Percentiles rank a stretch among this genome's conserved stretches.
These are phyloP conservation scores for Mycena latifolia DNA, from an alignment of 768 basidiomycete genomes.

Conservation along the genomic window DNA sequence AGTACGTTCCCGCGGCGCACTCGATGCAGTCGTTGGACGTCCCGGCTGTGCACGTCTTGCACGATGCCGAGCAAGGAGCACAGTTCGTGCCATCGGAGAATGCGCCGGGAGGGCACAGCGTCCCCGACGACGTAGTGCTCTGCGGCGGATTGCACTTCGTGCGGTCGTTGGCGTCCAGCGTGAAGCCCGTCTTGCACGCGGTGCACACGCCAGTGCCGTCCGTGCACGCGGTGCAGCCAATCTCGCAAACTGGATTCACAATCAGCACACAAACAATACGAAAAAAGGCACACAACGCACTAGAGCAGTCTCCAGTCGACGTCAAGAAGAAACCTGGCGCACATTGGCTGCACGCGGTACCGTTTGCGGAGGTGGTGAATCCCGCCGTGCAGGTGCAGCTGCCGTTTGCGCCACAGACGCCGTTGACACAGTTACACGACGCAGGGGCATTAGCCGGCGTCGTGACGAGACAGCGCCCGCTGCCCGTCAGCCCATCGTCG, in stretches of 20 bases:
- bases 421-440: conserved; percentile 85
- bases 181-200: conserved; percentile 76
- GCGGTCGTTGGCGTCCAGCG: conserved; percentile 69
- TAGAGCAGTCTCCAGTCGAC: conserved; percentile 69
- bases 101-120: conserved; percentile 72
- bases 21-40: conserved; percentile 77
- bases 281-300: conserved; percentile 47
- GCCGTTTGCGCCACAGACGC: conserved; percentile 75
- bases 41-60: conserved; percentile 75
- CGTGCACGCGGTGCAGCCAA: conserved; percentile 75
- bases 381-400: conserved; percentile 74
- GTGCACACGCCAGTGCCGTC: conserved; percentile 76
- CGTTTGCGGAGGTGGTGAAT: conserved; percentile 70
- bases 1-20: conserved; percentile 72
- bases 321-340: conserved; percentile 73
- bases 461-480: conserved; percentile 73
- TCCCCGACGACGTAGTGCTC: conserved; percentile 64
- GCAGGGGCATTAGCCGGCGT: conserved; percentile 61
- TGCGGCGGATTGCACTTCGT: conserved; percentile 73
- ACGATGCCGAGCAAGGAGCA: conserved; percentile 69
- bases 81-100: conserved; percentile 70
- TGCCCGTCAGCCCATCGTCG: conserved; percentile 82
- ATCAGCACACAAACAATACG: background rate
- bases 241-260: conserved; percentile 63
- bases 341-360: conserved; percentile 76